Base-by-base conservation (phyloP, 1,139 yeast genomes). In the Lodderomyces theae region DNA sequence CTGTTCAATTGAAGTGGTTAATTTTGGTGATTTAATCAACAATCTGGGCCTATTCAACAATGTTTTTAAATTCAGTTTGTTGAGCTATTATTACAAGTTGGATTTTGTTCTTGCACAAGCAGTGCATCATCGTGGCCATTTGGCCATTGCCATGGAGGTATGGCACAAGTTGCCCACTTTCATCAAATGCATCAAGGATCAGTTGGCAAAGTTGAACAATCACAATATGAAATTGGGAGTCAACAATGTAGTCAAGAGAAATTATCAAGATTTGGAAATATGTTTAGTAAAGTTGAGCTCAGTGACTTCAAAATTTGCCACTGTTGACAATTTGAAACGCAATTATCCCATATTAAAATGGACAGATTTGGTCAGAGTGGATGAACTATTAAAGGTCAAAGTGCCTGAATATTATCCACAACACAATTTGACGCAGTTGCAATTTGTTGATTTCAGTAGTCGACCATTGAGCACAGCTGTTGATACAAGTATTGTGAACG, bases 11-110 rank as follows among this genome's bases (percentile, higher is more conserved):
- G 46, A 48, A 12, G 44, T 40, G 15, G 39, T 57, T 18, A 51
- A 55, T 35, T 19, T 61, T 15, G 64, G 60, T 1, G 26, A 37
- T 10, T 33, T 52, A 5, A 26, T 54, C 18, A 48, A 49, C 23
- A 34, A 34, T 7, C 31, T 28, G 31, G 22, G 30, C 4, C 34
- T 54, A 17, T 47, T 52, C 17, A 16, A 13, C 10, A 37, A 41
- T 22, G 30, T 41, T 9, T 46, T 46, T 32, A 48, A 46, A 25
- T 43, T 43, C 26, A 38, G 40, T 26, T 36, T 48, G 21, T 42
- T 48, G 29, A 40, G 48, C 22, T 46, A 46, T 40, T 45, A 39
- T 29, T 42, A 37, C 34, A 45, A 44, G 34, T 38, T 43, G 19
- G 35, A 39, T 16, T 48, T 38, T 39, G 26, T 45, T 15, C 17